Conservation (phyloP, 257 asterid species). For the Handroanthus guayacan region DNA sequence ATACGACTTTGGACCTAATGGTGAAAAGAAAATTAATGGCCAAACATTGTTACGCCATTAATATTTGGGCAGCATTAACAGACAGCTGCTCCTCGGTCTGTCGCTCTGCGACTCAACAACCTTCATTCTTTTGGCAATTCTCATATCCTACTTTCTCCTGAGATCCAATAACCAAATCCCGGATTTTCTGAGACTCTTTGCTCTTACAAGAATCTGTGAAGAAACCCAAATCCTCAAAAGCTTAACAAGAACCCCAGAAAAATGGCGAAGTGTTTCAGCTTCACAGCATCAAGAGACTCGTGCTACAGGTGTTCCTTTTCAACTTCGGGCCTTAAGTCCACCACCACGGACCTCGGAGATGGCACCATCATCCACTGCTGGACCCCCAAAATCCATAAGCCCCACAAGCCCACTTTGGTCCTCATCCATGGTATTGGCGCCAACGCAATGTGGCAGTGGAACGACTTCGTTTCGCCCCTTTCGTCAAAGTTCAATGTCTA, state of each 20-base stretch:
- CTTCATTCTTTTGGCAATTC: slow-evolving; percentile 3
- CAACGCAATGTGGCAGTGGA: slow-evolving; percentile 97
- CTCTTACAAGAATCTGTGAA: neutral
- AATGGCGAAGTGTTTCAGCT: slow-evolving; percentile 68
- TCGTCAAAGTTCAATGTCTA: slow-evolving; percentile 71
- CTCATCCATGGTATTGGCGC: slow-evolving; percentile 88
- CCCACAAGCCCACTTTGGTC: slow-evolving; percentile 56
- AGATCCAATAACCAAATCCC: neutral
- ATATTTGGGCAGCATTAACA: neutral
- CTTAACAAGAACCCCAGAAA: neutral
- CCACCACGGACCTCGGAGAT: slow-evolving; percentile 63
- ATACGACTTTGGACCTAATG: neutral
- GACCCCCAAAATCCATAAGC: slow-evolving; percentile 66
- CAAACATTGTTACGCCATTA: no score
- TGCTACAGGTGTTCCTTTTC: slow-evolving; percentile 70
- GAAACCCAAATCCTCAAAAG: neutral
- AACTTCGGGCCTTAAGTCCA: slow-evolving; percentile 67
- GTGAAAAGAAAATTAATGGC: neutral
- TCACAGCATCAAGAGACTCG: slow-evolving; percentile 62
- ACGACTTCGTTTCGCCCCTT: slow-evolving; percentile 71
- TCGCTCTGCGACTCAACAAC: neutral
- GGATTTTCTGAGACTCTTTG: slow-evolving; percentile 6
- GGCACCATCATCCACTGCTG: slow-evolving; percentile 79
- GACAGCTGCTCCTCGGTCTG: neutral
- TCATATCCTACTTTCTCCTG: neutral